A percentile compares a stretch with the other conserved stretches of the same genome.
phyloP scores from a whole-genome alignment of 768 basidiomycete genomes.

The Lentinula lateritia region DNA sequence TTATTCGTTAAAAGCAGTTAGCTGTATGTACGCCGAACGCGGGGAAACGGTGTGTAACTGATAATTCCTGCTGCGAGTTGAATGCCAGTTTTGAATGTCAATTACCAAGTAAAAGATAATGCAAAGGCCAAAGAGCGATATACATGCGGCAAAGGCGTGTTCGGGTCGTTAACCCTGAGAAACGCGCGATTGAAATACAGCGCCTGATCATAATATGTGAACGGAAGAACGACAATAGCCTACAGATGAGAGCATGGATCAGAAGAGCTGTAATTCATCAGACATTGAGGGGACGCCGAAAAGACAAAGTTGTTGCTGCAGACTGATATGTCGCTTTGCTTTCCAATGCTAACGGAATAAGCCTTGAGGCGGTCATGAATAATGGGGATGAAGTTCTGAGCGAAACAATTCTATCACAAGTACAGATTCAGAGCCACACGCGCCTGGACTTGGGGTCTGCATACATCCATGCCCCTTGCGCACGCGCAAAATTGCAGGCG shows the following conservation, averaged over 20 bases:
- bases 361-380: background rate
- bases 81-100: background rate
- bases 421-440: background rate
- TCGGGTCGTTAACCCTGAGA: background rate
- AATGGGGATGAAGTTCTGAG: background rate
- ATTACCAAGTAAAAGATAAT: background rate
- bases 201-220: background rate
- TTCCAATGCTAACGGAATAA: background rate
- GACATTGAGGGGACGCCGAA: background rate
- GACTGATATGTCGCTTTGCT: background rate
- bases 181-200: background rate
- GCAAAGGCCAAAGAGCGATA: conserved; percentile 2
- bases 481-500: background rate
- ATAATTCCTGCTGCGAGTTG: background rate
- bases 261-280: background rate
- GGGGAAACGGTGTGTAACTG: background rate
- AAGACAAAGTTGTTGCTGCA: background rate
- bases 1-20: background rate
- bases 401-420: background rate
- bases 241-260: background rate
- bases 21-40: background rate
- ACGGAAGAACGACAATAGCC: background rate
- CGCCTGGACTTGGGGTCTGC: background rate
- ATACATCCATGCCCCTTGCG: background rate
- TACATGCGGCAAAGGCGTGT: conserved; percentile 4